Evolutionary conservation across 495 filamentous ascomycete genomes (phyloP).

Genomic region (Talaromyces nanjingensis): DNA sequence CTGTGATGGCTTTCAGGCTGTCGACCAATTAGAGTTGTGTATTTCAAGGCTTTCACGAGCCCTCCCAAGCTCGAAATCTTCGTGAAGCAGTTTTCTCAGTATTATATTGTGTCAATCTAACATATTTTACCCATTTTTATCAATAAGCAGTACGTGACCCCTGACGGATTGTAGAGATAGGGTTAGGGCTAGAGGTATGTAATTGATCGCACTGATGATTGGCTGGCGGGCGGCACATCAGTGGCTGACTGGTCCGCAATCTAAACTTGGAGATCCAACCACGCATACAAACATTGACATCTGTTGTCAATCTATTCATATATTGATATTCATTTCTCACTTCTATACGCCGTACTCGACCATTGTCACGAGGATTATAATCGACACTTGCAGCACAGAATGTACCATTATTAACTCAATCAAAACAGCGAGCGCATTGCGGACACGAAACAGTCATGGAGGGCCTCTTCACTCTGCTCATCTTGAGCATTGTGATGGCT

Average conservation of each 20-base stretch:
- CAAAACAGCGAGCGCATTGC: conserved; percentile 1
- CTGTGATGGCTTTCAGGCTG: too few relatives aligned
- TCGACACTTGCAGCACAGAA: not conserved
- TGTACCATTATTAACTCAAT: not conserved
- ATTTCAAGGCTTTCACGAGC: too few relatives aligned
- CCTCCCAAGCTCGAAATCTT: too few relatives aligned
- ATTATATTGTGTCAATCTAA: too few relatives aligned
- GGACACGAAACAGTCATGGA: conserved; percentile 42
- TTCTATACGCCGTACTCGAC: not conserved
- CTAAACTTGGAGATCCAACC: not conserved
- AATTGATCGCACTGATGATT: too few relatives aligned
- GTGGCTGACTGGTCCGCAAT: not conserved
- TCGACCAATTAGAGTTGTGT: too few relatives aligned
- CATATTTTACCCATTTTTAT: too few relatives aligned
- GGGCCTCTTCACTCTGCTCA: conserved; percentile 80
- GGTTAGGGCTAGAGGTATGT: too few relatives aligned
- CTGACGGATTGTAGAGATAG: too few relatives aligned
- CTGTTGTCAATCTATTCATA: not conserved
- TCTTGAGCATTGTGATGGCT: conserved; percentile 86
- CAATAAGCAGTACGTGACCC: too few relatives aligned
- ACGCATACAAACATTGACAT: not conserved
- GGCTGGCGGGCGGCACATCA: too few relatives aligned
- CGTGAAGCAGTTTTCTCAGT: too few relatives aligned
- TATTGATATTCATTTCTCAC: not conserved
- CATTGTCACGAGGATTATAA: not conserved